A percentile compares a stretch with the other conserved stretches of the same genome.
phyloP scores from a whole-genome alignment of 2,329 filamentous ascomycete species.

The Fusarium sp. region DNA sequence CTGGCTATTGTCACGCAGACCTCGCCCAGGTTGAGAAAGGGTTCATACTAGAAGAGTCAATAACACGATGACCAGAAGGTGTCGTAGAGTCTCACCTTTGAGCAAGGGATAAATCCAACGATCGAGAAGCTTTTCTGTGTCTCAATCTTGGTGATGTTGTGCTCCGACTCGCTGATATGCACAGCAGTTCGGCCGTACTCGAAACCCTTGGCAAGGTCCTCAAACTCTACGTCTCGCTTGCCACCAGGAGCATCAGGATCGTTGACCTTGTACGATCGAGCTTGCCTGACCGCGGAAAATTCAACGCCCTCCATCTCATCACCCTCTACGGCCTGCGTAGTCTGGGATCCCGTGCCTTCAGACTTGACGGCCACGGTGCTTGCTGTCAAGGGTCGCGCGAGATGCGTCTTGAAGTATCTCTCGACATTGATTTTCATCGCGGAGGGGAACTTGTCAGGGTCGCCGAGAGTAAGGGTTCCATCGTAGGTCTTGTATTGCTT shows the following conservation, averaged over 20 bases:
- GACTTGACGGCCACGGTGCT: conserved; percentile 76
- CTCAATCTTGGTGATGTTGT: conserved; percentile 88
- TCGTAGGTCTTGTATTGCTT: conserved; percentile 83
- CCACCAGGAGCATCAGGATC: conserved; percentile 80
- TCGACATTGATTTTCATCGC: conserved; percentile 88
- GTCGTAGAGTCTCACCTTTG: conserved; percentile 63
- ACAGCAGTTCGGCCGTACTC: conserved; percentile 94
- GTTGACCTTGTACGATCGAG: conserved; percentile 83
- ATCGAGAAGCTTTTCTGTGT: conserved; percentile 81
- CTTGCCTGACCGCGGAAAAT: conserved; percentile 78
- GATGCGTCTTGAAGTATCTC: conserved; percentile 87
- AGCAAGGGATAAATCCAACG: conserved; percentile 82
- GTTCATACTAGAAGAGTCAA: conserved; percentile 71
- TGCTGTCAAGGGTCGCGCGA: conserved; percentile 78
- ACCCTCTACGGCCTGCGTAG: conserved; percentile 59
- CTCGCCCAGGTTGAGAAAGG: conserved; percentile 86
- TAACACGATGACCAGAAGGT: conserved; percentile 10
- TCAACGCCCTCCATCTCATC: conserved; percentile 63
- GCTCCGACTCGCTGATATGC: conserved; percentile 85
- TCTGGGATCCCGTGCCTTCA: conserved; percentile 61
- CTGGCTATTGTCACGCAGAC: conserved; percentile 81
- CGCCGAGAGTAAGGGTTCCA: conserved; percentile 82
- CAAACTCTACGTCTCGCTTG: conserved; percentile 83
- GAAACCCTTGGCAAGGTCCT: conserved; percentile 91
- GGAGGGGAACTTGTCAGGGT: conserved; percentile 76